Conservation (phyloP, 192 early-diverging fungal genomes). For the Entrophospora sp. region DNA sequence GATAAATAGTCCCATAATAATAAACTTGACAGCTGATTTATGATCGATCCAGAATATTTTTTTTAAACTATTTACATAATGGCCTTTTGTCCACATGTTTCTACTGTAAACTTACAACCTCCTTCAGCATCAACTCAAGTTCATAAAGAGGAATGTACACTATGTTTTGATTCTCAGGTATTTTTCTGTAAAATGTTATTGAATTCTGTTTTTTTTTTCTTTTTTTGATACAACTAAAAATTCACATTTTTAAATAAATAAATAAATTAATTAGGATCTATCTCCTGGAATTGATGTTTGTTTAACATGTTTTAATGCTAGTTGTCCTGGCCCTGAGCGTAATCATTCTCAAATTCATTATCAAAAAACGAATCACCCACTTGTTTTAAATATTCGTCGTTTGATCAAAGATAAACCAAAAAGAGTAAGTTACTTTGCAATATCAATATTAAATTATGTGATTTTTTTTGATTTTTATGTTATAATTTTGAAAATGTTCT, state of each 20-base stretch:
- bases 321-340: slow-evolving; percentile 54
- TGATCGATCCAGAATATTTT: no score
- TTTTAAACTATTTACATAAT: no score
- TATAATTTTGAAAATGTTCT: neutral
- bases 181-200: neutral
- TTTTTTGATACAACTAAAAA: no score
- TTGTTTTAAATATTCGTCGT: slow-evolving; percentile 80
- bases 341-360: slow-evolving; percentile 73
- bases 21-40: no score
- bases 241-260: neutral
- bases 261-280: slow-evolving; percentile 46
- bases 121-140: slow-evolving; percentile 42
- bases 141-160: slow-evolving; percentile 93
- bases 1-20: no score
- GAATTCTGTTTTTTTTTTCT: neutral
- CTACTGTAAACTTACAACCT: slow-evolving; percentile 26
- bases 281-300: slow-evolving; percentile 84
- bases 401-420: slow-evolving; percentile 37
- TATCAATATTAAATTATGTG: neutral
- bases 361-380: slow-evolving; percentile 60
- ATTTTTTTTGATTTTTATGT: neutral
- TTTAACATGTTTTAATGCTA: slow-evolving; percentile 90
- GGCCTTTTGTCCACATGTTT: slow-evolving; percentile 47
- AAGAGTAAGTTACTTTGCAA: slow-evolving; percentile 28
- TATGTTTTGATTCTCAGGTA: slow-evolving; percentile 69